Evolutionary conservation across 306 rosid species (phyloP).

Genomic region (Ormosia emarginata): DNA sequence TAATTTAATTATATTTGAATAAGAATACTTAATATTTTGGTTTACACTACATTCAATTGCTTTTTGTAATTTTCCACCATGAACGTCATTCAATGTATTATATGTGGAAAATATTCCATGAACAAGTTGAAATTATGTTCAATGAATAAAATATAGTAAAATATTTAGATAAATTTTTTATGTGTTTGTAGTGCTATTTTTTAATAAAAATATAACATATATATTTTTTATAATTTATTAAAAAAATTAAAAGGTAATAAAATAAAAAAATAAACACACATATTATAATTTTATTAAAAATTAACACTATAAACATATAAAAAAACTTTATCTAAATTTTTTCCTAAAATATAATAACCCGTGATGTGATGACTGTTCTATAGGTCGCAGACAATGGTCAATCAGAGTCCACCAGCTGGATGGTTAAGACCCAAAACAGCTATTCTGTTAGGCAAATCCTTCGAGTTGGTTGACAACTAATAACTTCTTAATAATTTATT

Average conservation of each 20-base stretch:
- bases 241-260: too few relatives aligned
- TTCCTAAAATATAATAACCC: background rate
- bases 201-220: too few relatives aligned
- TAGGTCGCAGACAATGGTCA: conserved; percentile 38
- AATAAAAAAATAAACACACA: too few relatives aligned
- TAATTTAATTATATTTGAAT: background rate
- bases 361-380: background rate
- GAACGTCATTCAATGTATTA: background rate
- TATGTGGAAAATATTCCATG: conserved; percentile 6
- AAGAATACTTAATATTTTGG: background rate
- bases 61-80: background rate
- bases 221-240: too few relatives aligned
- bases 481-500: conserved; percentile 17
- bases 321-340: too few relatives aligned
- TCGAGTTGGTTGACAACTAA: conserved; percentile 31
- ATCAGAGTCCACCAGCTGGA: conserved; percentile 38
- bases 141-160: background rate
- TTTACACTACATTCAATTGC: background rate
- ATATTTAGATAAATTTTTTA: too few relatives aligned
- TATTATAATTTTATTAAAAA: too few relatives aligned
- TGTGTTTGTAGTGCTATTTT: too few relatives aligned
- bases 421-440: background rate
- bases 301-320: too few relatives aligned
- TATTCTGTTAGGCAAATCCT: background rate
- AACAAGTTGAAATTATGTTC: conserved; percentile 3